Evolutionary conservation across 108 stramenopile genomes (phyloP).

Genomic region (Discostella stelligeroides): DNA sequence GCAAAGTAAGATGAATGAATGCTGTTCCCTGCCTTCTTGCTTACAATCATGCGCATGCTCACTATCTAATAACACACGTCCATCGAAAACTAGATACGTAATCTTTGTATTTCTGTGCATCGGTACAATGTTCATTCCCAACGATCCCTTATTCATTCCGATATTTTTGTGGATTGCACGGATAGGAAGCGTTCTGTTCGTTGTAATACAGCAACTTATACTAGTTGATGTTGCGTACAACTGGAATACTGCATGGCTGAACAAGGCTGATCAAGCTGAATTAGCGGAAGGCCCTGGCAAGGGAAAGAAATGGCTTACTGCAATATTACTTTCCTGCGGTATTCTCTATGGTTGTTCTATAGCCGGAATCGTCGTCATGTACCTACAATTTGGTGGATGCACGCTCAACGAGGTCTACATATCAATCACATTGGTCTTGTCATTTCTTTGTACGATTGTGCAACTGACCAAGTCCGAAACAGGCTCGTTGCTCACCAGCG

Average conservation of each 20-base stretch:
- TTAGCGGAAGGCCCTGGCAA: conserved; percentile 61
- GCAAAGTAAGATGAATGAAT: conserved; percentile 72
- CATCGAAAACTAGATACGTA: conserved; percentile 42
- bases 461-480: conserved; percentile 75
- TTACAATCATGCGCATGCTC: too few relatives aligned
- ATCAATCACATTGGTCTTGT: conserved; percentile 74
- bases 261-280: conserved; percentile 71
- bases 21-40: too few relatives aligned
- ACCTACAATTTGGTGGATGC: conserved; percentile 84
- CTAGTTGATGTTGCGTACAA: conserved; percentile 87
- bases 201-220: conserved; percentile 80
- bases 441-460: conserved; percentile 57
- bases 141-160: conserved; percentile 70
- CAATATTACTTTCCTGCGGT: conserved; percentile 73
- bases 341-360: conserved; percentile 71
- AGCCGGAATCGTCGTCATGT: conserved; percentile 74
- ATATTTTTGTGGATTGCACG: conserved; percentile 75
- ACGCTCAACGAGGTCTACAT: conserved; percentile 79
- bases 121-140: conserved; percentile 75
- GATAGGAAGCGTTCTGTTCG: conserved; percentile 74
- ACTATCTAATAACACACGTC: not conserved
- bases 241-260: conserved; percentile 89
- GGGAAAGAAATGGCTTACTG: conserved; percentile 80
- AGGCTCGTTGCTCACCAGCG: conserved; percentile 82
- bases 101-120: conserved; percentile 67